Evolutionary conservation across 2,329 filamentous ascomycete species (phyloP).

Genomic region (Trematosphaeria pertusa): DNA sequence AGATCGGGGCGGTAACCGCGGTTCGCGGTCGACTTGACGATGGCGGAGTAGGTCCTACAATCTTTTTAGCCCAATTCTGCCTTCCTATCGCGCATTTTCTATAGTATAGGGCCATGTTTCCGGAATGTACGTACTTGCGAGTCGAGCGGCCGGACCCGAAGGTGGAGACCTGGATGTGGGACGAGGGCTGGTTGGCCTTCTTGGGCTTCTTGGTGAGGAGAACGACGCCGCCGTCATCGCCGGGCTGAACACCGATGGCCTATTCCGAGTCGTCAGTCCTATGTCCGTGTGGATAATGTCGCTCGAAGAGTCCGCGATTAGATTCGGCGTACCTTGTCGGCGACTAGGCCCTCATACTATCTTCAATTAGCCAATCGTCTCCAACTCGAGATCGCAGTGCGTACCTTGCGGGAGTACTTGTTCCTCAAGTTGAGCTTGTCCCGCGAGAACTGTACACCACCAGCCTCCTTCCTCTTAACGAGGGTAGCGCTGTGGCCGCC

Average conservation of each 20-base stretch:
- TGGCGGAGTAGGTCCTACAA: conserved; percentile 78
- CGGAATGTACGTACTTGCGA: conserved; percentile 72
- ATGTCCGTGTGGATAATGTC: neutral
- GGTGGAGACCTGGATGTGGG: conserved; percentile 68
- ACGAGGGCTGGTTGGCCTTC: conserved; percentile 75
- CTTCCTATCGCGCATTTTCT: neutral
- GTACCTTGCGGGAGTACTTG: conserved; percentile 88
- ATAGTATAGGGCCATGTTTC: neutral
- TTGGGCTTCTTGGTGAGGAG: conserved; percentile 85
- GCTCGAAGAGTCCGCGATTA: conserved; percentile 12
- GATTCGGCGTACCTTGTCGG: conserved; percentile 76
- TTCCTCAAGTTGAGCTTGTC: conserved; percentile 94
- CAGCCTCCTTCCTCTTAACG: conserved; percentile 83
- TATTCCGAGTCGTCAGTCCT: conserved; percentile 43
- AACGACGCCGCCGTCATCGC: conserved; percentile 79
- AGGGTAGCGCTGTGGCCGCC: conserved; percentile 89
- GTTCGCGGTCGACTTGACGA: conserved; percentile 84
- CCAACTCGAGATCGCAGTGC: conserved; percentile 14
- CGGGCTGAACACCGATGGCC: conserved; percentile 81
- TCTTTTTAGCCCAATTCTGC: conserved; percentile 7
- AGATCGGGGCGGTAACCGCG: conserved; percentile 74
- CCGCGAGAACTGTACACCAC: conserved; percentile 88
- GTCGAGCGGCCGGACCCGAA: conserved; percentile 75
- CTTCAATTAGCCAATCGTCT: conserved; percentile 30
- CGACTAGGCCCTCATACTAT: conserved; percentile 90